Percentiles rank a stretch among this genome's conserved stretches.
Evolutionary conservation across 1,284 basidiomycete species (phyloP).

Genomic region (Marasmius tenuissimus): DNA sequence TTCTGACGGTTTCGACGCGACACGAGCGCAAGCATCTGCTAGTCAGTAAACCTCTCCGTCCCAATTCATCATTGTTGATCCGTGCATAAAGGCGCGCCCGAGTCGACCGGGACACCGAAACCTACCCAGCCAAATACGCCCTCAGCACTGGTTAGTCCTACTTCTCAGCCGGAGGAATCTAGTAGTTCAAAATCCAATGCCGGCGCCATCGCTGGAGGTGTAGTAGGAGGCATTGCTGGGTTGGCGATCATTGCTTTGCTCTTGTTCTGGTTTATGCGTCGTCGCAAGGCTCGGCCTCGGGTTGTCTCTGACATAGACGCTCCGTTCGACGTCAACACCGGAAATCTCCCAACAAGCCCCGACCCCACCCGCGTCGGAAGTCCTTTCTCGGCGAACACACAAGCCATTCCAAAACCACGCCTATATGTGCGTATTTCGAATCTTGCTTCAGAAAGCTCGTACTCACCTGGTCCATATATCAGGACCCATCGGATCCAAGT

Average conservation of each 20-base stretch:
- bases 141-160: slow-evolving; percentile 1
- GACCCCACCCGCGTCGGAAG: neutral
- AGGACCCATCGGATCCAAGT: slow-evolving; percentile 1
- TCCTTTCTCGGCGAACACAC: neutral
- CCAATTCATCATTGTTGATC: neutral
- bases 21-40: slow-evolving; percentile 14
- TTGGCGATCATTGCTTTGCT: slow-evolving; percentile 19
- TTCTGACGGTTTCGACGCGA: slow-evolving; percentile 16
- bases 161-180: slow-evolving; percentile 5
- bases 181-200: slow-evolving; percentile 26
- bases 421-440: neutral
- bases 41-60: slow-evolving; percentile 6
- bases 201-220: slow-evolving; percentile 45
- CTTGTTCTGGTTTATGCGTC: neutral
- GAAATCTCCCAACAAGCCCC: neutral
- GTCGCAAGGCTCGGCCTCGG: neutral
- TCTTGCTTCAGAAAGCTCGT: neutral
- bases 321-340: neutral
- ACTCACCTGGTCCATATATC: neutral
- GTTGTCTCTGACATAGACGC: neutral
- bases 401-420: neutral
- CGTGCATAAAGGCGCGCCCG: slow-evolving; percentile 6
- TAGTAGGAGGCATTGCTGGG: slow-evolving; percentile 38
- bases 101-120: slow-evolving; percentile 6
- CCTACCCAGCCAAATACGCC: slow-evolving; percentile 3